Base-by-base conservation (phyloP, 2,329 filamentous ascomycete genomes). In the Endothia cerciana region DNA sequence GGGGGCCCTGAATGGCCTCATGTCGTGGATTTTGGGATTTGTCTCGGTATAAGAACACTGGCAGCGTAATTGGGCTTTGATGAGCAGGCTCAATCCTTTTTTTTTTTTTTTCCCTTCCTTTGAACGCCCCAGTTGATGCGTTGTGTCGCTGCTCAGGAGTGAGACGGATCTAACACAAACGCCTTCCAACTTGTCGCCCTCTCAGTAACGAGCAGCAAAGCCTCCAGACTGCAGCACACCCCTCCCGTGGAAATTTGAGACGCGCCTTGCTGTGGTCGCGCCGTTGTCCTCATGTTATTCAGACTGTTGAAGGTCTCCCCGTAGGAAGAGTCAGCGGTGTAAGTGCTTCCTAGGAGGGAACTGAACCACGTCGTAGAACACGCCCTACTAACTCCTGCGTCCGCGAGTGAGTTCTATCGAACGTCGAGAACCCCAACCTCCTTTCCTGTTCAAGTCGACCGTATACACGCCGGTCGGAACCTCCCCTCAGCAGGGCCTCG, bases 401-500 rank as follows among this genome's bases (percentile, higher is more conserved):
- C 3, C 28, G 30, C 25, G 33, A 62, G 60, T 55, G 33, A 43
- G 17, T 25, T 41, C 28, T 6, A 40, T 25, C 30, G 25, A 17
- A 43, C 8, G 56, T 25, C 56, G 15, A 56, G 28, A 33, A n/a
- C n/a, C 25, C n/a, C 36, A 51, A 19, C 5, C 25, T 41, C n/a
- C 38, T 22, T 13, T 33, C 15, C 17, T 25, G 22, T 36, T 17
- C 22, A 43, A 5, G 25, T 10, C 40, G 65, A 62, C 38, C 62
- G 59, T 65, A 62, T 67, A 67, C 8, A 67, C 59, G 62, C 55
- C 59, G 62, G 65, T 65, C 59, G 13, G 10, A n/a, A 55, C 13
- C 25, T 60, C n/a, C 4, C 53, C 33, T 13, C 57, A 22, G 13
- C 36, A 28, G 22, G 15, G 4, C 57, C 36, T 56, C 51, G 13